Percentiles rank a stretch among this genome's conserved stretches.
Evolutionary conservation across 352 stramenopile genomes (phyloP).

Genomic region (Phytophthora pistaciae): DNA sequence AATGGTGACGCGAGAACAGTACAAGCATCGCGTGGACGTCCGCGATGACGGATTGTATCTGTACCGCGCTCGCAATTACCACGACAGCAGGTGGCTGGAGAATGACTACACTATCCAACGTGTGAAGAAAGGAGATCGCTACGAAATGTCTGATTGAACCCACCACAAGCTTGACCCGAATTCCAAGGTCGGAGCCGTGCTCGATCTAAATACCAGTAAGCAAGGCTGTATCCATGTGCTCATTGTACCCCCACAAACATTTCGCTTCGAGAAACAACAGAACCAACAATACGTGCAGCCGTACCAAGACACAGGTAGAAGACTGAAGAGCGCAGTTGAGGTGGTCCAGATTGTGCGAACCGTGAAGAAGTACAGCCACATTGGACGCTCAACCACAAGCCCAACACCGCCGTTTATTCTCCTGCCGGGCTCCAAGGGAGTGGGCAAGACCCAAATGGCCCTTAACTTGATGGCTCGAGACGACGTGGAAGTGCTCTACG

Average conservation of each 20-base stretch:
- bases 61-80: not conserved
- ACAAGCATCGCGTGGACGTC: not conserved
- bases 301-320: not conserved
- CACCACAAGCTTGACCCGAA: not conserved
- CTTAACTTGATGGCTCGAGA: not conserved
- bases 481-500: not conserved
- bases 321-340: not conserved
- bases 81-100: not conserved
- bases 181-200: not conserved
- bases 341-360: not conserved
- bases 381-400: not conserved
- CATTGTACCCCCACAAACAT: not conserved
- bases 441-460: not conserved
- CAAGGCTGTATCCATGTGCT: slow-evolving; percentile 1
- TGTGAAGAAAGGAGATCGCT: not conserved
- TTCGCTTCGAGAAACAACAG: not conserved
- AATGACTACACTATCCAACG: not conserved
- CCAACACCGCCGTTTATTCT: not conserved
- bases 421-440: not conserved
- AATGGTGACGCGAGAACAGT: not conserved
- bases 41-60: not conserved
- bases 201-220: not conserved
- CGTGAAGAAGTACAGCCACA: not conserved
- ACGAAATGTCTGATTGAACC: not conserved
- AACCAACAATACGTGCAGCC: not conserved